These are phyloP conservation scores for Saturnispora saitoi DNA, from an alignment of 805 yeast species.

Conservation along the genomic window DNA sequence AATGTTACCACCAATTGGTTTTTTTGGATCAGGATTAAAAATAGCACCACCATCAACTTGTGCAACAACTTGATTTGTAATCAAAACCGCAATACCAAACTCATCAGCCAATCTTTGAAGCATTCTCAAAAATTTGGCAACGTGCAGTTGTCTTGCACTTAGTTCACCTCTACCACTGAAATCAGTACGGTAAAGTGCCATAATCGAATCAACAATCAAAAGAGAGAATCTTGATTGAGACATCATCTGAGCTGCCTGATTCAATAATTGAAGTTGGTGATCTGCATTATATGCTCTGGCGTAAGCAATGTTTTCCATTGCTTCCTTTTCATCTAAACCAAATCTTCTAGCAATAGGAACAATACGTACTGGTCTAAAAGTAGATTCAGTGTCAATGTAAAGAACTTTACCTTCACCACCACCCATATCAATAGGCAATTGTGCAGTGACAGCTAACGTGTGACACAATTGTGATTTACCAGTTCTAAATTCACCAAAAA, in stretches of 20 bases:
- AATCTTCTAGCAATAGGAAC: slow-evolving; percentile 86
- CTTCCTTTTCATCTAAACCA: slow-evolving; percentile 86
- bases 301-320: slow-evolving; percentile 94
- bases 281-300: slow-evolving; percentile 97
- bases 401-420: slow-evolving; percentile 98
- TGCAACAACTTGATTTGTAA: slow-evolving; percentile 94
- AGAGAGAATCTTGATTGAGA: slow-evolving; percentile 84
- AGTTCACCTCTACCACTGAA: slow-evolving; percentile 93
- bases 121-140: slow-evolving; percentile 86
- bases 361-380: slow-evolving; percentile 86
- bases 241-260: slow-evolving; percentile 94
- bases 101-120: slow-evolving; percentile 93
- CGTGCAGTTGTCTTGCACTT: slow-evolving; percentile 89
- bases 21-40: slow-evolving; percentile 94
- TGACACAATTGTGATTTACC: slow-evolving; percentile 97
- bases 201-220: slow-evolving; percentile 91
- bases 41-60: slow-evolving; percentile 87
- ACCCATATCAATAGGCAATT: slow-evolving; percentile 90
- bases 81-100: slow-evolving; percentile 93
- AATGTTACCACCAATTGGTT: slow-evolving; percentile 97
- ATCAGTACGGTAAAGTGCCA: slow-evolving; percentile 94
- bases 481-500: slow-evolving; percentile 95
- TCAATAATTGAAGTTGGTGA: slow-evolving; percentile 80
- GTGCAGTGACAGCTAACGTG: slow-evolving; percentile 94
- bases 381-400: slow-evolving; percentile 94